Evolutionary conservation across 169 alveolate genomes (phyloP).

Genomic region (Besnoitia besnoiti): DNA sequence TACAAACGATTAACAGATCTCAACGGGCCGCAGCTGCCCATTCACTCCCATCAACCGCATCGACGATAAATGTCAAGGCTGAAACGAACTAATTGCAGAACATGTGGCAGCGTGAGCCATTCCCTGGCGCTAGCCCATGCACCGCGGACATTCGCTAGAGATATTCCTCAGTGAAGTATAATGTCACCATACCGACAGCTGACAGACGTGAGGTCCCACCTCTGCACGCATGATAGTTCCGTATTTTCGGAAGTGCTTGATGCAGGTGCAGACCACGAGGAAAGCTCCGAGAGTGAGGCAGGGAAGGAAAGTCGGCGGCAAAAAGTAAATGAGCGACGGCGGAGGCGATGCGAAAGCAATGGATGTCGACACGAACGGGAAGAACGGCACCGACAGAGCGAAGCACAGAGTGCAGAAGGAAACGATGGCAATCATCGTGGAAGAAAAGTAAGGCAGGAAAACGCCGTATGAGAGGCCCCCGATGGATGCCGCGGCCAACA

Average conservation of each 20-base stretch:
- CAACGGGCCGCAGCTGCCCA: no score
- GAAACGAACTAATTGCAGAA: no score
- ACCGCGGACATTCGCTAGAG: no score
- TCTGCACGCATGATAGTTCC: background rate
- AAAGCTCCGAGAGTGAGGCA: slow-evolving; percentile 19
- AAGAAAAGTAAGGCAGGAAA: slow-evolving; percentile 28
- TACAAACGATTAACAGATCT: no score
- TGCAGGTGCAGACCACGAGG: background rate
- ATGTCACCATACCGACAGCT: no score
- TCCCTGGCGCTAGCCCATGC: no score
- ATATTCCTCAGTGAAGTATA: no score
- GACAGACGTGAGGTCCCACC: background rate
- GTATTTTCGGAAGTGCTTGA: slow-evolving; percentile 31
- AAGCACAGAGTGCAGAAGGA: background rate
- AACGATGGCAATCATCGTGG: slow-evolving; percentile 4
- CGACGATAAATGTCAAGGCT: no score
- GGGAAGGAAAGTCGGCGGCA: slow-evolving; percentile 9
- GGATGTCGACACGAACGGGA: background rate
- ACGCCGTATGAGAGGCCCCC: slow-evolving; percentile 14
- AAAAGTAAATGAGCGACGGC: slow-evolving; percentile 6
- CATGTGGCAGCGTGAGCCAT: no score
- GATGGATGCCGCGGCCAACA: background rate
- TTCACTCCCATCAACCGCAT: no score
- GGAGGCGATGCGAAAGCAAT: background rate
- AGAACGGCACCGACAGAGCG: slow-evolving; percentile 1